phyloP scores from a whole-genome alignment of 1,139 yeast genomes.

The Saccharomyces hybrid region DNA sequence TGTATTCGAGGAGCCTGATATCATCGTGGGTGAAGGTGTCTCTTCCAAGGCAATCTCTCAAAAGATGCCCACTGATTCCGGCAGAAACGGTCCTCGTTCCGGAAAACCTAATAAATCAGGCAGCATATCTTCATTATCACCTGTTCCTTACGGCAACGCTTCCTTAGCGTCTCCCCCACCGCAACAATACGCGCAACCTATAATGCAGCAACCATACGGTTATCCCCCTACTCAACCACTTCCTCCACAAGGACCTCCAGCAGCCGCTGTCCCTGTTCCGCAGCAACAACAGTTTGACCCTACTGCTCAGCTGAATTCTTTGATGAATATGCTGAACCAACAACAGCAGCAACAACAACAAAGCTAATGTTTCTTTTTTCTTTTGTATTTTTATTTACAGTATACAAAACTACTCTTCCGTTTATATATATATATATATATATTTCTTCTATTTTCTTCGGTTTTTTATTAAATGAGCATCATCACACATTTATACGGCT shows the following conservation, averaged over 20 bases:
- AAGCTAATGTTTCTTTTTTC: background rate
- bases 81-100: slow-evolving; percentile 78
- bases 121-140: slow-evolving; percentile 10
- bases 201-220: slow-evolving; percentile 13
- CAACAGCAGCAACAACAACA: slow-evolving; percentile 22
- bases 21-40: slow-evolving; percentile 90
- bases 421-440: background rate
- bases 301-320: slow-evolving; percentile 35
- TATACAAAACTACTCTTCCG: background rate
- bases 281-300: slow-evolving; percentile 28
- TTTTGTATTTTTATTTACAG: background rate
- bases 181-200: slow-evolving; percentile 11
- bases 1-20: slow-evolving; percentile 94
- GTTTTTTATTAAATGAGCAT: background rate
- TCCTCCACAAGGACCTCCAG: slow-evolving; percentile 6
- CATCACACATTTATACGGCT: background rate
- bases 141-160: slow-evolving; percentile 4
- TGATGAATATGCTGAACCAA: slow-evolving; percentile 36
- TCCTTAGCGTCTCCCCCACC: slow-evolving; percentile 7
- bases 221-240: slow-evolving; percentile 19
- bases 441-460: background rate
- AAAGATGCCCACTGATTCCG: slow-evolving; percentile 86
- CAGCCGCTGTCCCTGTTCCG: slow-evolving; percentile 14
- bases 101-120: slow-evolving; percentile 35
- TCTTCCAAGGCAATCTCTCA: slow-evolving; percentile 87